Percentiles rank a stretch among this genome's conserved stretches.
These are phyloP conservation scores for Lactarius hengduanensis DNA, from an alignment of 768 basidiomycete species.

Conservation along the genomic window DNA sequence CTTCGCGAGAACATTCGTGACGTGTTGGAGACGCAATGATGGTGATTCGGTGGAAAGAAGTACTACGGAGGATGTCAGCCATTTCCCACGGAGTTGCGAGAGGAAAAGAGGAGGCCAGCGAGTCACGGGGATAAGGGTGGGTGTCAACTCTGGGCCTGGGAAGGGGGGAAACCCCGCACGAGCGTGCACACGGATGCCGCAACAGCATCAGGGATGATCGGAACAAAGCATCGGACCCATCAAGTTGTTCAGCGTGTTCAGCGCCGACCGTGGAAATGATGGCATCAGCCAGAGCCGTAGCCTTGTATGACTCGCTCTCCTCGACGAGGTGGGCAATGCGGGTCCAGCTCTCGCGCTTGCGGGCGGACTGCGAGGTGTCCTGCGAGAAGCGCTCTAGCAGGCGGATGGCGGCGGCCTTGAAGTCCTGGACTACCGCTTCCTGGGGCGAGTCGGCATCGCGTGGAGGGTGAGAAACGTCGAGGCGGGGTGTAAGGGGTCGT, in stretches of 20 bases:
- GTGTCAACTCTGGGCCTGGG: background rate
- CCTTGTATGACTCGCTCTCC: constrained; percentile 60
- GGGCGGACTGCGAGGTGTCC: constrained; percentile 42
- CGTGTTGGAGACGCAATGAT: constrained; percentile 61
- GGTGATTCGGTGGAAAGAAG: constrained; percentile 60
- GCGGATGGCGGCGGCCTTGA: constrained; percentile 39
- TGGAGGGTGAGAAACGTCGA: constrained; percentile 25
- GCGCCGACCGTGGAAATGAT: constrained; percentile 60
- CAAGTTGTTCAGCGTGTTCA: constrained; percentile 70
- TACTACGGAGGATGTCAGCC: constrained; percentile 39
- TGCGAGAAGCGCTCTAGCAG: constrained; percentile 62
- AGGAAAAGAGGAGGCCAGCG: background rate
- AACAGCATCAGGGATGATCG: background rate
- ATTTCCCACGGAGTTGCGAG: background rate
- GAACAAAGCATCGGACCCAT: constrained; percentile 40
- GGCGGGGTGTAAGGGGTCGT: constrained; percentile 41
- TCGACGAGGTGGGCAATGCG: constrained; percentile 73
- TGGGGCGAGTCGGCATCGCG: constrained; percentile 36
- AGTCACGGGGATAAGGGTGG: background rate
- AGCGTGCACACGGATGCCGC: background rate
- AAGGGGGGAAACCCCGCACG: background rate
- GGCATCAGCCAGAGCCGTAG: constrained; percentile 77
- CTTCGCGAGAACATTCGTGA: constrained; percentile 70
- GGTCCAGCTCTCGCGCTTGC: constrained; percentile 61
- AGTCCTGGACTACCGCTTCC: too few species aligned